phyloP scores from a whole-genome alignment of 805 yeast genomes.

The Komagataella populi region DNA sequence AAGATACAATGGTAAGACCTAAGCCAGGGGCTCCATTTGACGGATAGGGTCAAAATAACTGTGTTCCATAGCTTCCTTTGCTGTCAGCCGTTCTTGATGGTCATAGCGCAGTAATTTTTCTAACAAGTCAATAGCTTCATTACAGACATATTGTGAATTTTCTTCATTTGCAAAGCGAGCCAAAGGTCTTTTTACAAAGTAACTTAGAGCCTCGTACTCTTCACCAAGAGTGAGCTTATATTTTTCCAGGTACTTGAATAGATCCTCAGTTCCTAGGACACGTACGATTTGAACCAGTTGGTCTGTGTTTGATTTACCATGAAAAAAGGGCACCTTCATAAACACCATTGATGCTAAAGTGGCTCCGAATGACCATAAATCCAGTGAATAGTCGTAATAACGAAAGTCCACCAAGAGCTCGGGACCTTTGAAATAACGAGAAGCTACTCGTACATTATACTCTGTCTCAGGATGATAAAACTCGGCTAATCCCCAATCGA shows the following conservation, averaged over 20 bases:
- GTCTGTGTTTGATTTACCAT: conserved; percentile 83
- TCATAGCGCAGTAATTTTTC: conserved; percentile 69
- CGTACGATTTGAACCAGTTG: conserved; percentile 84
- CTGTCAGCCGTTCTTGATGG: conserved; percentile 80
- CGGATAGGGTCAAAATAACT: background rate
- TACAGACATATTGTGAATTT: conserved; percentile 34
- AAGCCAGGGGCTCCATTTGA: background rate
- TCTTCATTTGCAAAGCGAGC: conserved; percentile 39
- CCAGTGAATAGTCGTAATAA: conserved; percentile 79
- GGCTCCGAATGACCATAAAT: conserved; percentile 86
- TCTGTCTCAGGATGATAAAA: conserved; percentile 84
- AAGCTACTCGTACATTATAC: conserved; percentile 85
- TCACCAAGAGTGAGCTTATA: conserved; percentile 58
- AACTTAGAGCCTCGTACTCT: conserved; percentile 70
- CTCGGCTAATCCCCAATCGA: conserved; percentile 94
- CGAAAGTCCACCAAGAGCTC: conserved; percentile 74
- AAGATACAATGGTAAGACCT: background rate
- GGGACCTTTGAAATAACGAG: conserved; percentile 87
- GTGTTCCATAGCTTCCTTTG: conserved; percentile 77
- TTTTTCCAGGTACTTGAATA: conserved; percentile 50
- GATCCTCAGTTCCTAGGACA: conserved; percentile 74
- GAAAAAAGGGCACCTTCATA: conserved; percentile 85
- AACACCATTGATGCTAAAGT: conserved; percentile 83
- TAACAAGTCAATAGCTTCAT: conserved; percentile 38
- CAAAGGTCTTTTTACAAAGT: conserved; percentile 59